Base-by-base conservation (phyloP, 2,329 filamentous ascomycete genomes). In the Xylaria sp. region DNA sequence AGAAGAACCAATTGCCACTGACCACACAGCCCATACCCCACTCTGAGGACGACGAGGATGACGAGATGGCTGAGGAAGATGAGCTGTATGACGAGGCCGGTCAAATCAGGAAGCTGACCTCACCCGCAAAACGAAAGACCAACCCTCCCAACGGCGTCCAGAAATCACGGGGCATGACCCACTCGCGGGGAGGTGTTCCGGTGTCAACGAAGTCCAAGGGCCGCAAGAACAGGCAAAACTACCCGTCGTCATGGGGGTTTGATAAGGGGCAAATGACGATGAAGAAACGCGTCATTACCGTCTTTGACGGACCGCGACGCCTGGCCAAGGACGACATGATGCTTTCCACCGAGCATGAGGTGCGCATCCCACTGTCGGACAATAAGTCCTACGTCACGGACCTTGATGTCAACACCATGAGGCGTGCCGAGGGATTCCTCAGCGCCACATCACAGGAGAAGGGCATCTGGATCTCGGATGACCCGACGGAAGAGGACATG, bases 291-390 rank as follows among this genome's bases (percentile, higher is more conserved):
- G 94, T 98, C 65, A 86, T 98, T 76, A 94, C 94, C 72, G 93
- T 97, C 23, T 99, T 97, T 77, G 94, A 98, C 78, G 96, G 96
- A 0, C 87, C 87, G 18, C 90, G 94, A 63, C 90, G 95, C 51
- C 87, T 99, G 59, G 96, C 93, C 88, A 98, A 98, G 84, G 96
- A 99, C 79, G 96, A 99, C 82, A 96, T 98, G 94, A 97, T 98
- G 94, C 90, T 99, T 59, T 94, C 94, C 75, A 94, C 92, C 18
- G 94, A 97, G 76, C 94, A 96, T 77, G 96, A 99, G 82, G 94
- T 98, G 46, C 93, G 95, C 77, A 86, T 97, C 80, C 90, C 90
- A 80, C 86, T 98, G 20, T 88, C 88, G 28, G 91, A 93, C 77
- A 89, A 89, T 77, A 90, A 92, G 76, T 87, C 89, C 1, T 98